Conservation (phyloP, 169 alveolate species). For the Cystoisospora suis region DNA sequence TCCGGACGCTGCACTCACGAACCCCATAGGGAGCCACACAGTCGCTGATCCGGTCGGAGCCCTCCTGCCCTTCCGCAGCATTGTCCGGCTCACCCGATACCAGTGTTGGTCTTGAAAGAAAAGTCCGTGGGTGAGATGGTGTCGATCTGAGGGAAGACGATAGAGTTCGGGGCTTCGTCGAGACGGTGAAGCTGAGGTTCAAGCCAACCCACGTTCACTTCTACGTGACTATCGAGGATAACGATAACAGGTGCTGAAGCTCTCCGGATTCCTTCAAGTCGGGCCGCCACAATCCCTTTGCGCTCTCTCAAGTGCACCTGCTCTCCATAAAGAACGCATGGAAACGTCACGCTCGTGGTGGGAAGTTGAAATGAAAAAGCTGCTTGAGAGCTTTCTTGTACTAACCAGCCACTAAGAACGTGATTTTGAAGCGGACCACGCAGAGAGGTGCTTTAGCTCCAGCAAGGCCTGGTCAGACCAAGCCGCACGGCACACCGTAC, state of each 20-base stretch:
- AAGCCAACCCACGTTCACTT: constrained; percentile 69
- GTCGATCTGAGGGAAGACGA: constrained; percentile 70
- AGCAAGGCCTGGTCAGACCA: too few relatives aligned
- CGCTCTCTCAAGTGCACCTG: constrained; percentile 57
- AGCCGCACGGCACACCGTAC: too few relatives aligned
- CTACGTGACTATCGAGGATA: constrained; percentile 71
- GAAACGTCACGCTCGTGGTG: neutral
- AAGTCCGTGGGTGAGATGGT: constrained; percentile 61
- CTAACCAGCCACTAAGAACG: too few relatives aligned
- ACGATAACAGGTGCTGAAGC: constrained; percentile 69
- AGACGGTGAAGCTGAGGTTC: constrained; percentile 70
- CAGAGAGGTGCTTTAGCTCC: too few relatives aligned
- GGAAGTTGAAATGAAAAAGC: too few relatives aligned
- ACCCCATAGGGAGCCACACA: too few relatives aligned
- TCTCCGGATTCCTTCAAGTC: constrained; percentile 62
- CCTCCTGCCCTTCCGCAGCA: too few relatives aligned
- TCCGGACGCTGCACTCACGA: too few relatives aligned
- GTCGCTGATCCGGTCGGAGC: too few relatives aligned
- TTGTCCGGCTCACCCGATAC: constrained; percentile 62
- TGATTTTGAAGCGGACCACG: too few relatives aligned
- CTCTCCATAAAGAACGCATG: neutral
- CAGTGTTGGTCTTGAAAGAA: constrained; percentile 49
- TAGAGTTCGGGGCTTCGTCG: constrained; percentile 60
- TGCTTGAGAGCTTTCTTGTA: too few relatives aligned
- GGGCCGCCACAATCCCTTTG: constrained; percentile 69